Base-by-base conservation (phyloP, 805 yeast genomes). In the Starmerella roubikii region DNA sequence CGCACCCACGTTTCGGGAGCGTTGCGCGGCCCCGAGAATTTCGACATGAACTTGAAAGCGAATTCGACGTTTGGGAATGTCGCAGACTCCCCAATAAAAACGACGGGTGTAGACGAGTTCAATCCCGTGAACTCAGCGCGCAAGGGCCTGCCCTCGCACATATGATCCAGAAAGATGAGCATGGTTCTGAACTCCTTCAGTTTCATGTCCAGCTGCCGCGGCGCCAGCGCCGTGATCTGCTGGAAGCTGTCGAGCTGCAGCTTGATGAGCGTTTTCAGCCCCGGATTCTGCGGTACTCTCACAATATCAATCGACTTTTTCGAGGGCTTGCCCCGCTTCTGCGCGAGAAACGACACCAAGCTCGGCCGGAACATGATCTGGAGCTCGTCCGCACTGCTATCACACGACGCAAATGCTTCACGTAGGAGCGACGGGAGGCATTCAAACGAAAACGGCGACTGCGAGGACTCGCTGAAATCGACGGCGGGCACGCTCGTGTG, bases 371-470 rank as follows among this genome's bases (percentile, higher is more conserved):
- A 37, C 19, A 29, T 26, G 18, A 49, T 34, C 25, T 44, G 44
- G n/a, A 44, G 39, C 35, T 46, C 48, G 21, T 49, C 53, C 10
- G 53, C 53, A 5, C 40, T 36, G n/a, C 38, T 15, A 32, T 42
- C 47, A 20, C 45, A 45, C 13, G 47, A 38, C n/a, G 47, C 42
- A 18, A 42, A 38, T 24, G 49, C 49, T 17, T 34, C 44, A 23
- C 37, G 23, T 19, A 46, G 44, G 22, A 35, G 30, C 10, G 41
- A 32, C 12, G 49, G 45, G n/a, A 37, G 21, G 38, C 48, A 46
- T 17, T 39, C 41, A 19, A 46, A 40, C 20, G 47, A 15, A 30
- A 32, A 36, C 19, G 31, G 35, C 13, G 6, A 13, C 3, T 11
- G 36, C 3, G 23, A n/a, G 4, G 28, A 13, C 9, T 29, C 37